These are phyloP conservation scores for Ophiostoma populinum DNA, from an alignment of 2,329 filamentous ascomycete species.

Conservation along the genomic window DNA sequence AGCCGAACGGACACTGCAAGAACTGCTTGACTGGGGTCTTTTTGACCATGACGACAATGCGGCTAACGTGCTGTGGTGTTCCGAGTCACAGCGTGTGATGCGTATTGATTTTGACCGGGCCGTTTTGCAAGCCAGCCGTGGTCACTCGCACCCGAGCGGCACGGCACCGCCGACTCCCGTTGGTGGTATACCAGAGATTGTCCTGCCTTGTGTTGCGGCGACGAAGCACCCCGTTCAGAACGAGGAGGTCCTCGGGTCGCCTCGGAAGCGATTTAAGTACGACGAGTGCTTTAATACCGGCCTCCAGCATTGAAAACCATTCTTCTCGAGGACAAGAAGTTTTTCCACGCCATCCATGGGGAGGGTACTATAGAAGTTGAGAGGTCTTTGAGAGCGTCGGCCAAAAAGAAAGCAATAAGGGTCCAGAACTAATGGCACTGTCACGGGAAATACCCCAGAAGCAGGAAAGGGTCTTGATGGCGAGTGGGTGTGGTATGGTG, in stretches of 20 bases:
- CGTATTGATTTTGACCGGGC: slow-evolving; percentile 5
- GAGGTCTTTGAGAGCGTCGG: too few relatives aligned
- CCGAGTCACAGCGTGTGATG: slow-evolving; percentile 3
- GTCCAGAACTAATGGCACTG: too few relatives aligned
- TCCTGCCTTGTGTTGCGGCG: background rate
- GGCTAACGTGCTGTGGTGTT: slow-evolving; percentile 3
- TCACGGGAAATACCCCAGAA: too few relatives aligned
- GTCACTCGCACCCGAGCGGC: background rate
- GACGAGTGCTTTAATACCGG: background rate
- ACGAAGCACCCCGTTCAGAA: background rate
- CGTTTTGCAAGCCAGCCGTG: background rate
- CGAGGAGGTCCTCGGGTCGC: background rate
- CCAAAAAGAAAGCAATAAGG: too few relatives aligned
- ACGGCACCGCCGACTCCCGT: background rate
- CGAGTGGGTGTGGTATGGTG: too few relatives aligned
- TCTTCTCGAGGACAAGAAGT: too few relatives aligned
- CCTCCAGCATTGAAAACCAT: too few relatives aligned
- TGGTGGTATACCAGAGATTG: background rate
- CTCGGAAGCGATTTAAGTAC: background rate
- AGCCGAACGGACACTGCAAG: background rate
- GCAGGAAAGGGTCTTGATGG: too few relatives aligned
- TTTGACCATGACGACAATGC: slow-evolving; percentile 1
- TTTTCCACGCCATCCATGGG: too few relatives aligned
- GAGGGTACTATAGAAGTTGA: too few relatives aligned
- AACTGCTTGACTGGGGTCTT: background rate